Conservation (phyloP, 164 flowering plant genomes). For the Kingdonia uniflora region DNA sequence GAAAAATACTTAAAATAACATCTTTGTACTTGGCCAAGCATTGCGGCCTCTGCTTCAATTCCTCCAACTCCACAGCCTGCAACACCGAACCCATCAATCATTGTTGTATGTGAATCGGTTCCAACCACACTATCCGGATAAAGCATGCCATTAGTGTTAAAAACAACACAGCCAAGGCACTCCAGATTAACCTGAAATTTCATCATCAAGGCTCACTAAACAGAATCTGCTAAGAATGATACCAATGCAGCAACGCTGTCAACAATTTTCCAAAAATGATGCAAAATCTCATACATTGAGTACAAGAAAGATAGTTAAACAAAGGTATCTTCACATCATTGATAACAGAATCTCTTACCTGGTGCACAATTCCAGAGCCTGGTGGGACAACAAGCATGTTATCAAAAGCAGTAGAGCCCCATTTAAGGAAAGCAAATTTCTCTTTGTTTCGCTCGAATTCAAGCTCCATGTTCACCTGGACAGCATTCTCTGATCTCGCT, state of each 20-base stretch:
- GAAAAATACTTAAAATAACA: background rate
- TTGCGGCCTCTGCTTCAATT: slow-evolving; percentile 90
- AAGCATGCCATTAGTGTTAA: slow-evolving; percentile 68
- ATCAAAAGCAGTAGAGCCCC: slow-evolving; percentile 76
- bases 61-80: slow-evolving; percentile 95
- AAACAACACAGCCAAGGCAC: slow-evolving; percentile 89
- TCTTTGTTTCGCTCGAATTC: slow-evolving; percentile 74
- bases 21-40: slow-evolving; percentile 84
- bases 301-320: too few species aligned
- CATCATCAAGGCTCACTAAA: too few species aligned
- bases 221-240: too few species aligned
- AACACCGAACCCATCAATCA: slow-evolving; percentile 26
- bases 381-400: slow-evolving; percentile 95
- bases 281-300: background rate
- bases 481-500: slow-evolving; percentile 70
- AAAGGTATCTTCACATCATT: too few species aligned
- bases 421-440: slow-evolving; percentile 78
- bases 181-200: slow-evolving; percentile 77
- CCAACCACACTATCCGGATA: slow-evolving; percentile 97
- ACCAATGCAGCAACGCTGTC: too few species aligned
- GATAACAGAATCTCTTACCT: slow-evolving; percentile 39
- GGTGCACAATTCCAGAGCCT: slow-evolving; percentile 88
- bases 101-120: slow-evolving; percentile 73
- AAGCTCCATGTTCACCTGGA: slow-evolving; percentile 68
- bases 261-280: too few species aligned